These are phyloP conservation scores for Calonectria leucothoes DNA, from an alignment of 2,329 filamentous ascomycete species.

Conservation along the genomic window DNA sequence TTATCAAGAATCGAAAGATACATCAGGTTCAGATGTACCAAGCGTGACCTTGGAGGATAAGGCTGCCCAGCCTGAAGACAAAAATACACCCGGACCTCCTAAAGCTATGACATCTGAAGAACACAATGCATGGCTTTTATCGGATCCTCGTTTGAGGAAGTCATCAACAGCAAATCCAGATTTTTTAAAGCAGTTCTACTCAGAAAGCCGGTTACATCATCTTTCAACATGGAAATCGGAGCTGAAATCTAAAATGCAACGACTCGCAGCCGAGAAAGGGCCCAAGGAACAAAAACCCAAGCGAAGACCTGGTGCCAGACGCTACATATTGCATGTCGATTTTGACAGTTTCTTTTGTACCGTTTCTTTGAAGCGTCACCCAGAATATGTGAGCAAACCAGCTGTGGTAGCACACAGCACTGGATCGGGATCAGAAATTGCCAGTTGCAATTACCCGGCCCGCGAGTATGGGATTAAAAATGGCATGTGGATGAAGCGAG, in stretches of 20 bases:
- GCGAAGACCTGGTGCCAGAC: conserved; percentile 70
- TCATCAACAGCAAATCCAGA: conserved; percentile 93
- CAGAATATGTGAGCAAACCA: conserved; percentile 82
- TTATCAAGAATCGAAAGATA: background rate
- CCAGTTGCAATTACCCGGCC: conserved; percentile 96
- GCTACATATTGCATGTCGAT: conserved; percentile 94
- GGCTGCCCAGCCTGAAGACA: background rate
- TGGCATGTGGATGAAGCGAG: conserved; percentile 99
- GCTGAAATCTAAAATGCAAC: conserved; percentile 89
- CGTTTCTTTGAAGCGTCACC: conserved; percentile 82
- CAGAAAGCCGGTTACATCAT: conserved; percentile 94
- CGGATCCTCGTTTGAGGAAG: conserved; percentile 87
- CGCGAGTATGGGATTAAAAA: conserved; percentile 90
- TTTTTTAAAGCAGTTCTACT: conserved; percentile 94
- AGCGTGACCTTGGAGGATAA: background rate
- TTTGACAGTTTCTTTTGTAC: conserved; percentile 99
- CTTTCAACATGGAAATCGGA: conserved; percentile 97
- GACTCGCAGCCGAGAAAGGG: conserved; percentile 77
- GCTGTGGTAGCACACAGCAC: conserved; percentile 89
- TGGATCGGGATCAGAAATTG: conserved; percentile 91
- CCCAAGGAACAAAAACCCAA: conserved; percentile 57
- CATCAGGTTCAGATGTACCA: background rate
- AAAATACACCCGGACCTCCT: conserved; percentile 25
- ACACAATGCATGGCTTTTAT: conserved; percentile 86
- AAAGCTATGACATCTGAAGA: conserved; percentile 90